Conservation (phyloP, 257 asterid genomes). For the Nicotiana benthamiana region DNA sequence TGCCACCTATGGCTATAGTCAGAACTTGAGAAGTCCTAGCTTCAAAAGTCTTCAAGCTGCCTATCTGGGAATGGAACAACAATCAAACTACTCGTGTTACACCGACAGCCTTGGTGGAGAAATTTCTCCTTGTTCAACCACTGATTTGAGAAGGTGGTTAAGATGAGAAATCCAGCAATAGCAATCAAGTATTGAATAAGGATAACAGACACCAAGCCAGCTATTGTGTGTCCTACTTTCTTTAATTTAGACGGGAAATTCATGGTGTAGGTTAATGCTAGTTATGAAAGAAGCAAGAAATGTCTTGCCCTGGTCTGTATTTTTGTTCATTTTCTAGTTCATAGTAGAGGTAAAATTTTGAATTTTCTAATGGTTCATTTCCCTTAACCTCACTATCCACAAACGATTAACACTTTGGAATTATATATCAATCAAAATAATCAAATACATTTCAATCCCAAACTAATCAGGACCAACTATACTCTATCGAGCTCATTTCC, state of each 20-base stretch:
- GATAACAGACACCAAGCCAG: not conserved
- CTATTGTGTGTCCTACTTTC: conserved; percentile 6
- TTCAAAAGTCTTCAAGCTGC: conserved; percentile 84
- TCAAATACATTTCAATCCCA: not conserved
- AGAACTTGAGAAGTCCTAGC: conserved; percentile 71
- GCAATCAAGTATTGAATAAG: not conserved
- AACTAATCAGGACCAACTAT: not conserved
- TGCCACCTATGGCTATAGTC: conserved; percentile 35
- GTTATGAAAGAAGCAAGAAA: not conserved
- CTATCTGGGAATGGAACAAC: conserved; percentile 75
- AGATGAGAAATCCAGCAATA: conserved; percentile 29
- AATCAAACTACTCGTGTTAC: conserved; percentile 52
- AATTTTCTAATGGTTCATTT: conserved; percentile 2
- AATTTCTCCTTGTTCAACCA: conserved; percentile 81
- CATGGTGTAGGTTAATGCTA: not conserved
- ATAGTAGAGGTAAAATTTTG: conserved; percentile 17
- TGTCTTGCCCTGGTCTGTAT: not conserved
- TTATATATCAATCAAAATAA: not conserved
- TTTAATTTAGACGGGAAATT: not conserved
- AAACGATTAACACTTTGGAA: not conserved
- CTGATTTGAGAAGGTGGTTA: conserved; percentile 72
- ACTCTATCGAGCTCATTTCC: not conserved
- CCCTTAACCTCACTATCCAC: not conserved
- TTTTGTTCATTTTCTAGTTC: conserved; percentile 8
- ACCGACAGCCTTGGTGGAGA: conserved; percentile 84